Evolutionary conservation across 2,329 filamentous ascomycete genomes (phyloP), one percentile per base, ranked within the genome.

Genomic region (Teratosphaeria pseudoeucalypti): DNA sequence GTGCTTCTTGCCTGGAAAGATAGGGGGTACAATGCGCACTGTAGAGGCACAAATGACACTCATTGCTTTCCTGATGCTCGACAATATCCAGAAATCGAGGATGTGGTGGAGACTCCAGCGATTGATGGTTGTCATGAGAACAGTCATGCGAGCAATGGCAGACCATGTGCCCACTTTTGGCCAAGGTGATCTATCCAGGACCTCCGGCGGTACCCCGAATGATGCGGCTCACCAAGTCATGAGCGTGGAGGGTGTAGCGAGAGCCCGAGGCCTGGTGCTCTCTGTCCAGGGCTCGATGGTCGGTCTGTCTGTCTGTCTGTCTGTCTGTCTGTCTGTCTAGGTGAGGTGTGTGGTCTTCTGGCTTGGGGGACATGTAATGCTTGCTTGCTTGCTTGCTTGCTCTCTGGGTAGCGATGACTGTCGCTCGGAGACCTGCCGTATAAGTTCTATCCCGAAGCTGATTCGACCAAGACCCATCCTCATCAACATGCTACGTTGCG

Each of bases 1-100:
- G 53, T 58, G 70, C 57, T 63, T 64, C 55, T 67, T 67, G 69
- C 71, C 71, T 62, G 72, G 65, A 55, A 69, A 67, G 26, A 70
- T 65, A 47, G 68, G 67, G 54, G 72, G 63, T 19, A 71, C 67
- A 23, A 75, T 69, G 58, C 72, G 70, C 54, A 73, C 66, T 19
- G 72, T 69, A 27, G 75, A 72, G 56, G 75, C 66, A 23, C 75
- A 56, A 57, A 68, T 65, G 49, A 60, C 61, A 56, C 58, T 62
- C 61, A 67, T 63, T 43, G 64, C 67, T 62, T 58, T 65, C 9
- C 61, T 63, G 43, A 70, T 59, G 47, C 61, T 63, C 47, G 61
- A 58, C 14, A 58, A 54, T 32, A 61, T 56, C 60, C 67, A 67
- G 52, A 64, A 58, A 58, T 70, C 65, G 56, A 64, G 32, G 37